Conservation (phyloP, 495 filamentous ascomycete genomes). For the Talaromyces proteolyticus region DNA sequence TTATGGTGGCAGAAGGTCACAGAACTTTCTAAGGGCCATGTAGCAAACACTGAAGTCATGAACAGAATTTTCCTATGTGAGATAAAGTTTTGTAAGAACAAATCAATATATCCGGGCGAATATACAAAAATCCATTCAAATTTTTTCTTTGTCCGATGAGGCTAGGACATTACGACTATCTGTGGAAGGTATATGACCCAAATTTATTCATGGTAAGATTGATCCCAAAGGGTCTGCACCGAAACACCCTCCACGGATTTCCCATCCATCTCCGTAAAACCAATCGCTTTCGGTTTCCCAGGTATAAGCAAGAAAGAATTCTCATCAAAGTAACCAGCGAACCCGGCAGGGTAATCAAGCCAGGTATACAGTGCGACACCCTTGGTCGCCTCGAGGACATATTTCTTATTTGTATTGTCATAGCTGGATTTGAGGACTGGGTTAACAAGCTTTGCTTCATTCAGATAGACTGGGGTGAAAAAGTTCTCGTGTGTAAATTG, state of each 20-base stretch:
- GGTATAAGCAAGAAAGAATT: conserved; percentile 55
- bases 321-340: conserved; percentile 53
- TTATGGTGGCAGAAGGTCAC: too few relatives aligned
- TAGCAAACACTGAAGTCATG: too few relatives aligned
- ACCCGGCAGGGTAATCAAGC: conserved; percentile 54
- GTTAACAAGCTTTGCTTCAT: conserved; percentile 48
- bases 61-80: too few relatives aligned
- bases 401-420: conserved; percentile 26
- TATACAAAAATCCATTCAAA: too few relatives aligned
- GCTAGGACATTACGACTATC: too few relatives aligned
- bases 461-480: conserved; percentile 47
- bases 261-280: conserved; percentile 44
- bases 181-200: too few relatives aligned
- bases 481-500: conserved; percentile 52
- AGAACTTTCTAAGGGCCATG: too few relatives aligned
- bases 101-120: too few relatives aligned
- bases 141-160: too few relatives aligned
- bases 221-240: conserved; percentile 60
- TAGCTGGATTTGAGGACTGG: conserved; percentile 45
- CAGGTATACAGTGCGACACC: conserved; percentile 63
- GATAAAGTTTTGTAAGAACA: too few relatives aligned
- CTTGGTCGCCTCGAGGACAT: conserved; percentile 50
- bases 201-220: conserved; percentile 23
- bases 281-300: conserved; percentile 44
- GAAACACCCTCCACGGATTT: conserved; percentile 36